Evolutionary conservation across 2,329 filamentous ascomycete genomes (phyloP), one percentile per base, ranked within the genome.

Genomic region (Bipolaris oryzae): DNA sequence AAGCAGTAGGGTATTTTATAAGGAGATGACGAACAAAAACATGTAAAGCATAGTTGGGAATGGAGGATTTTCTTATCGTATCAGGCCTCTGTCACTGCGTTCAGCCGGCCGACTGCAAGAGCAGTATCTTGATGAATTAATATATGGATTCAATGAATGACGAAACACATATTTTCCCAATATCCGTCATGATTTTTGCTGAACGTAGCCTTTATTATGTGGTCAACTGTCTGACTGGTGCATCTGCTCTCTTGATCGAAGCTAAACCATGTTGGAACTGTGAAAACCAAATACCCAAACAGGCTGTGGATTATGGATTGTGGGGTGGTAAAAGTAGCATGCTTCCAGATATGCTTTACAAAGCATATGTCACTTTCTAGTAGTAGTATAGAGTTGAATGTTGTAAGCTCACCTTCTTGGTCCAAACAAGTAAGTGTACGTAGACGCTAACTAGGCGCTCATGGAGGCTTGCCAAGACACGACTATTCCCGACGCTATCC

Each of bases 1-100:
- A 66, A 67, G 56, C 51, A 69, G 48, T 62, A 68, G 49, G 50
- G n/a, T 18, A 28, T 16, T 55, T 21, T 4, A 41, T 13, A 5
- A 31, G 25, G 31, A 25, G 21, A 37, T 34, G 41, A 21, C 44
- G 35, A 25, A 13, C 60, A 53, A 25, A 43, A 42, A 58, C 47
- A 50, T 39, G 41, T 31, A 18, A 47, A 53, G 35, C 18, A 53
- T 50, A 39, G 47, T 57, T 57, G 38, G 52, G 43, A 39, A 50
- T 53, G 53, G 16, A 45, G 48, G 41, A 50, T 38, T 54, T 39
- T 51, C 56, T 47, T 53, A 35, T 38, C 25, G 46, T 49, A 34
- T 6, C 50, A 20, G 42, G 55, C 18, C 37, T 25, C 46, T 50
- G 47, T 52, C 54, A 64, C 43, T 58, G 57, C 53, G 63, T 46